Evolutionary conservation across 2,329 filamentous ascomycete species (phyloP).

Genomic region (Neospermospora avenae): DNA sequence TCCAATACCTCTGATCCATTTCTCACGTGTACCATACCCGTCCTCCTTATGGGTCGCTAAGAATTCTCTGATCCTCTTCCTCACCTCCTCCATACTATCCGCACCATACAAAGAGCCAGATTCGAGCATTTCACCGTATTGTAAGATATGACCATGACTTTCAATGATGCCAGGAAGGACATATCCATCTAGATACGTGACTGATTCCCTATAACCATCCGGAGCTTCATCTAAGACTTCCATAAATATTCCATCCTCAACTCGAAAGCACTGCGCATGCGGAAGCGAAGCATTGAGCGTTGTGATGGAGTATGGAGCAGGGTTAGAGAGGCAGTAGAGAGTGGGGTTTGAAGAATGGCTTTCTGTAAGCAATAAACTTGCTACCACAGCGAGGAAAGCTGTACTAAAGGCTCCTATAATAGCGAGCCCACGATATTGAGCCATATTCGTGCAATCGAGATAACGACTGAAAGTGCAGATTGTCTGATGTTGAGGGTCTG

Average conservation of each 20-base stretch:
- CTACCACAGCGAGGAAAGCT: neutral
- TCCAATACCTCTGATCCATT: slow-evolving; percentile 65
- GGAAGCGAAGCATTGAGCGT: slow-evolving; percentile 41
- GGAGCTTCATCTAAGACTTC: slow-evolving; percentile 41
- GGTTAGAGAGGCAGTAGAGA: slow-evolving; percentile 28
- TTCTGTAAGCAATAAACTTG: neutral
- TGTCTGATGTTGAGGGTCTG: neutral
- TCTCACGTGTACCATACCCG: slow-evolving; percentile 45
- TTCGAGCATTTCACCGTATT: slow-evolving; percentile 65
- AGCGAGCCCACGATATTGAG: neutral
- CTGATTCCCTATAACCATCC: slow-evolving; percentile 23
- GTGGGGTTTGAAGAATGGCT: slow-evolving; percentile 10
- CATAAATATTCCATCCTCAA: slow-evolving; percentile 49
- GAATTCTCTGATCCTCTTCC: slow-evolving; percentile 50
- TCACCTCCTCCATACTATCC: slow-evolving; percentile 52
- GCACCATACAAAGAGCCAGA: slow-evolving; percentile 63
- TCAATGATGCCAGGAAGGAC: slow-evolving; percentile 69
- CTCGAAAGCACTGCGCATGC: slow-evolving; percentile 53
- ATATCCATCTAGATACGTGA: slow-evolving; percentile 44
- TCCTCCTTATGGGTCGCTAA: slow-evolving; percentile 46
- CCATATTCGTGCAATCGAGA: neutral
- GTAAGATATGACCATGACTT: slow-evolving; percentile 64
- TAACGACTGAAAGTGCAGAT: neutral
- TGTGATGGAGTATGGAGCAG: slow-evolving; percentile 41
- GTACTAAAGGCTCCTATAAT: neutral